Percentiles rank a stretch among this genome's conserved stretches.
Conservation (phyloP, 192 early-diverging fungal genomes). For the Umbelopsis sp. region DNA sequence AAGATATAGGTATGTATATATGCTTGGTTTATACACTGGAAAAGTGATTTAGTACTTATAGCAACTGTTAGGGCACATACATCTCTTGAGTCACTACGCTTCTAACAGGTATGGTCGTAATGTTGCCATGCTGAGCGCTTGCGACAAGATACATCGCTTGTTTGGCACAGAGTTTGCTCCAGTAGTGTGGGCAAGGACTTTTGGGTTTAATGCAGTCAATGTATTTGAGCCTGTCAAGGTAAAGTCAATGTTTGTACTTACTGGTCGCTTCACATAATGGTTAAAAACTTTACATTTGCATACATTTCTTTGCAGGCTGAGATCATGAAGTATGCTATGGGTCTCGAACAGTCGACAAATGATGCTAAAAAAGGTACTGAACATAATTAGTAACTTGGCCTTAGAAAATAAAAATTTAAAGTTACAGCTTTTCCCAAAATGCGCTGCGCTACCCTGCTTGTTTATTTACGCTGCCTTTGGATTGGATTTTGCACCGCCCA, state of each 20-base stretch:
- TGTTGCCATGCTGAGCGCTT: conserved; percentile 80
- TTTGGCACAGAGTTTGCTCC: conserved; percentile 69
- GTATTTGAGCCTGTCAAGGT: conserved; percentile 66
- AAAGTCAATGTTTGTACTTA: not conserved
- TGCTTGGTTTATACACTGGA: too few relatives aligned
- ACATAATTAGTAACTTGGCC: too few relatives aligned
- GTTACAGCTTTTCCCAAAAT: too few relatives aligned
- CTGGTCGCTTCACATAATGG: not conserved
- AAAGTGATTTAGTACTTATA: too few relatives aligned
- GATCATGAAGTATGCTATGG: conserved; percentile 62
- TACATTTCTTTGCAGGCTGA: conserved; percentile 33
- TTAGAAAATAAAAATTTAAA: too few relatives aligned
- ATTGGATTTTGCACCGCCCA: too few relatives aligned
- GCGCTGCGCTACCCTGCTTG: too few relatives aligned
- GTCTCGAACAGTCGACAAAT: conserved; percentile 32
- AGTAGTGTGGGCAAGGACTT: conserved; percentile 67
- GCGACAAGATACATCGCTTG: conserved; percentile 79
- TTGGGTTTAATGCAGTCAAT: conserved; percentile 75
- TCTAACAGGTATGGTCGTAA: conserved; percentile 80
- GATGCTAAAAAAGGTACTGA: not conserved
- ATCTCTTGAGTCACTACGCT: conserved; percentile 81
- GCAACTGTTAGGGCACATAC: conserved; percentile 62
- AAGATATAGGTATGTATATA: conserved; percentile 71
- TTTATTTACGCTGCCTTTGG: too few relatives aligned
- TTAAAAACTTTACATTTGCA: too few relatives aligned